These are phyloP conservation scores for Nigrograna mackinnonii DNA, from an alignment of 2,329 filamentous ascomycete species.

Conservation along the genomic window DNA sequence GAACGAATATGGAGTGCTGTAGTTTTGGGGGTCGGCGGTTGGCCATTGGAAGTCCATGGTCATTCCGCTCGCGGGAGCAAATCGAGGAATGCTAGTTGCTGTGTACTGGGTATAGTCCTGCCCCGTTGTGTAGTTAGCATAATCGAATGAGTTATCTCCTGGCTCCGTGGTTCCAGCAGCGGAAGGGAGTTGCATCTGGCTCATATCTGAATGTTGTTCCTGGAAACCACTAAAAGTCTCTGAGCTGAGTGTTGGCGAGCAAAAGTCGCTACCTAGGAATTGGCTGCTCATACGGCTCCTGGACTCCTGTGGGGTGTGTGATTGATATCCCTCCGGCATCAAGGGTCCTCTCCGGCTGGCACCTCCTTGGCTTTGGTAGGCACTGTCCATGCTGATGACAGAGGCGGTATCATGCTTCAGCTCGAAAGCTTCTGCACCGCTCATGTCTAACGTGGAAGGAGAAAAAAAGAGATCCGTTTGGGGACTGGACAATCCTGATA, in stretches of 20 bases:
- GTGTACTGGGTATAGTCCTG: constrained; percentile 38
- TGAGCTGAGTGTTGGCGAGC: constrained; percentile 41
- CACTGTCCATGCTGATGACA: constrained; percentile 47
- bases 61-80: constrained; percentile 20
- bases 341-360: constrained; percentile 35
- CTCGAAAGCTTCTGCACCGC: constrained; percentile 35
- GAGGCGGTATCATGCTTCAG: constrained; percentile 41
- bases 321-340: constrained; percentile 25
- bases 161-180: constrained; percentile 33
- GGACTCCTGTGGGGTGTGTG: constrained; percentile 29
- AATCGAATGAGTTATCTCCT: constrained; percentile 33
- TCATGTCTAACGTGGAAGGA: constrained; percentile 38
- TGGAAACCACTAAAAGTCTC: constrained; percentile 37
- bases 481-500: constrained; percentile 35
- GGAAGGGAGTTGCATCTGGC: constrained; percentile 33
- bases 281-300: constrained; percentile 30
- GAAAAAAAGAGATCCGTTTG: constrained; percentile 38
- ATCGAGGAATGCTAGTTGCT: constrained; percentile 24
- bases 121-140: constrained; percentile 42
- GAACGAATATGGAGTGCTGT: constrained; percentile 28
- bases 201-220: constrained; percentile 34
- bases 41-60: constrained; percentile 26
- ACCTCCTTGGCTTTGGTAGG: constrained; percentile 44
- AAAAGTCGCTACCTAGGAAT: constrained; percentile 33
- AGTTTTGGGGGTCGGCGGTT: constrained; percentile 23